These are phyloP conservation scores for Phyllosticta citriasiana DNA, from an alignment of 2,329 filamentous ascomycete genomes.

Conservation along the genomic window DNA sequence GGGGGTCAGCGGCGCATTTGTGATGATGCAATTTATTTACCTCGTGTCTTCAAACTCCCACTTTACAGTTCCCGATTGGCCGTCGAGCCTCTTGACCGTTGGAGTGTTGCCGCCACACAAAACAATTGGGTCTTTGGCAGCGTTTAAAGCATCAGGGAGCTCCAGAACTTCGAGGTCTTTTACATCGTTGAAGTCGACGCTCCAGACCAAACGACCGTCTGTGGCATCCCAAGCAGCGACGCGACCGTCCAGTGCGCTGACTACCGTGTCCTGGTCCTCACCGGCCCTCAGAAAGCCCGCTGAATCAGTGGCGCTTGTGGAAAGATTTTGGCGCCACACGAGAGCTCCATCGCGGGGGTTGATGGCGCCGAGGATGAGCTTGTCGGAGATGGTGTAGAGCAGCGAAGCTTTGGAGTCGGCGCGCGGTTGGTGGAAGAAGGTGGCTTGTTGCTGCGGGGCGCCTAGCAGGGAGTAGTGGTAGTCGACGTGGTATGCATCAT, in stretches of 20 bases:
- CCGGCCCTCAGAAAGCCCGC: constrained; percentile 53
- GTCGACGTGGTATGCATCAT: constrained; percentile 86
- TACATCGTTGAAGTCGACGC: constrained; percentile 49
- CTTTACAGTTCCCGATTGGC: constrained; percentile 58
- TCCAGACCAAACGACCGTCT: constrained; percentile 72
- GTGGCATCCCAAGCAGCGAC: constrained; percentile 77
- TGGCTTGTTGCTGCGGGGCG: constrained; percentile 68
- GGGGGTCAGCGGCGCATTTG: constrained; percentile 13
- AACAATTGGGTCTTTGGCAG: constrained; percentile 58
- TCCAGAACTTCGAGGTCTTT: constrained; percentile 70
- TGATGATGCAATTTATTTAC: constrained; percentile 20
- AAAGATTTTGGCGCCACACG: constrained; percentile 74
- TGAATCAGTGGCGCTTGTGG: constrained; percentile 26
- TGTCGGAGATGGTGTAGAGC: constrained; percentile 81
- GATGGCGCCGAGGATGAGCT: constrained; percentile 73
- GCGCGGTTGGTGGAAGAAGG: constrained; percentile 88
- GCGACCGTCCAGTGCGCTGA: constrained; percentile 59
- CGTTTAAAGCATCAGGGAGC: constrained; percentile 48
- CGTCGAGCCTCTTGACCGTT: constrained; percentile 61
- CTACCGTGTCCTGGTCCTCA: constrained; percentile 68
- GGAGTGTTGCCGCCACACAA: constrained; percentile 50
- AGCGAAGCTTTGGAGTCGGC: constrained; percentile 75
- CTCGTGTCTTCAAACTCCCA: constrained; percentile 67
- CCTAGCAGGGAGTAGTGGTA: constrained; percentile 89
- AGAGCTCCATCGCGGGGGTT: constrained; percentile 78